phyloP scores from a whole-genome alignment of 106 monocot genomes.

The Chionographis japonica region DNA sequence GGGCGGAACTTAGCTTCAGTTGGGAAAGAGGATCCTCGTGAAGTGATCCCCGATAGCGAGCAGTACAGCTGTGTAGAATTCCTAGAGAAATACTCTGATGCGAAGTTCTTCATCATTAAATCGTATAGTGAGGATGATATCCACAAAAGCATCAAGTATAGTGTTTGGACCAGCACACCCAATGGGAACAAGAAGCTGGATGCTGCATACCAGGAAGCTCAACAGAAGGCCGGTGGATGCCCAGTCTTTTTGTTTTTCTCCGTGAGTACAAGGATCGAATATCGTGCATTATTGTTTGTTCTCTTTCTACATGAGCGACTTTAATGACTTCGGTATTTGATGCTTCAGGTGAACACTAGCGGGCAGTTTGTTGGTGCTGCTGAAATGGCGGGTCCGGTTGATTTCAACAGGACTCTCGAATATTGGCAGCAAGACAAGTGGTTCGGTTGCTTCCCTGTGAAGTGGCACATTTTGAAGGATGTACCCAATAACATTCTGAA shows the following conservation, averaged over 20 bases:
- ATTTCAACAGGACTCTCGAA: slow-evolving; percentile 7
- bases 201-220: slow-evolving; percentile 66
- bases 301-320: too few species aligned
- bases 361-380: slow-evolving; percentile 6
- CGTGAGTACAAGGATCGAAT: slow-evolving; percentile 24
- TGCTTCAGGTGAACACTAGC: slow-evolving; percentile 6
- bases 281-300: too few species aligned
- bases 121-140: slow-evolving; percentile 95
- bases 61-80: slow-evolving; percentile 65
- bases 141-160: slow-evolving; percentile 91
- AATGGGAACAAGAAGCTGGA: slow-evolving; percentile 91
- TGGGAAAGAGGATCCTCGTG: slow-evolving; percentile 30
- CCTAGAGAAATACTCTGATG: slow-evolving; percentile 45
- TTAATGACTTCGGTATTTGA: too few species aligned
- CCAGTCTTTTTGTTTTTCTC: slow-evolving; percentile 91
- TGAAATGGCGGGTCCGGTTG: slow-evolving; percentile 13
- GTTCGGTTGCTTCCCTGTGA: slow-evolving; percentile 14
- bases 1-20: slow-evolving; percentile 36
- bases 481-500: slow-evolving; percentile 1
- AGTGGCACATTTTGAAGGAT: slow-evolving; percentile 16
- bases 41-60: slow-evolving; percentile 33
- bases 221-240: slow-evolving; percentile 44
- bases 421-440: slow-evolving; percentile 8
- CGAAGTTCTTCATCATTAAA: slow-evolving; percentile 88
- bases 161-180: slow-evolving; percentile 85